Evolutionary conservation across 495 filamentous ascomycete species (phyloP).

Genomic region (Trichocladium antarcticum): DNA sequence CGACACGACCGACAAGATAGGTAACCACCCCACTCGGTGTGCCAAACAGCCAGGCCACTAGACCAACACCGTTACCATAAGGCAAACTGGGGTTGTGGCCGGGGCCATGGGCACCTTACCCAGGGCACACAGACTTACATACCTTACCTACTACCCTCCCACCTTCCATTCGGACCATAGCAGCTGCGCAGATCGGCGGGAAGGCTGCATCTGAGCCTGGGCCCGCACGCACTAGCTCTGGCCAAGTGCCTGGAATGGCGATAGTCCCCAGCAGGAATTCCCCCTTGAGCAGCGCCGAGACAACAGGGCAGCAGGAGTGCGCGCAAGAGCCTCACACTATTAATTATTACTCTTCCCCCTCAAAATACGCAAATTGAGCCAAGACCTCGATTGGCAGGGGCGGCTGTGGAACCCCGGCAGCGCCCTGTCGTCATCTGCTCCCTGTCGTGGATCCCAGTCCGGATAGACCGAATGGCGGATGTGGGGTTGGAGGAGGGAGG

Average conservation of each 20-base stretch:
- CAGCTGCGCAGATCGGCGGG: constrained; percentile 14
- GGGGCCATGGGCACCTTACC: too few relatives aligned
- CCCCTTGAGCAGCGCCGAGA: neutral
- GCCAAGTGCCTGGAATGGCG: constrained; percentile 4
- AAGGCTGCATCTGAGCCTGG: too few relatives aligned
- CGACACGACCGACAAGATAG: too few relatives aligned
- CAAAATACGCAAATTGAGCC: neutral
- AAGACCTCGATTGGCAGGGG: neutral
- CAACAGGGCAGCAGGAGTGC: neutral
- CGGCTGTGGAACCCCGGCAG: neutral
- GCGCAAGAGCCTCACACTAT: too few relatives aligned
- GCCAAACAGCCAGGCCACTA: constrained; percentile 4
- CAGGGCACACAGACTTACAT: neutral
- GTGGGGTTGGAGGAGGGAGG: too few relatives aligned
- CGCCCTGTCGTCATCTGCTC: neutral
- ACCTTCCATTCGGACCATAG: constrained; percentile 9
- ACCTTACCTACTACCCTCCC: too few relatives aligned
- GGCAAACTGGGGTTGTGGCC: neutral
- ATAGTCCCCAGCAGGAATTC: constrained; percentile 7
- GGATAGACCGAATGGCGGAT: neutral
- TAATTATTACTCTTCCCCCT: neutral
- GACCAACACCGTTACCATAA: constrained; percentile 2
- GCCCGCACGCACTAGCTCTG: neutral
- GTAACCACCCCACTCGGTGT: neutral
- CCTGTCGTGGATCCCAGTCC: neutral